Evolutionary conservation across 768 basidiomycete genomes (phyloP).

Genomic region (Tremella fuciformis): DNA sequence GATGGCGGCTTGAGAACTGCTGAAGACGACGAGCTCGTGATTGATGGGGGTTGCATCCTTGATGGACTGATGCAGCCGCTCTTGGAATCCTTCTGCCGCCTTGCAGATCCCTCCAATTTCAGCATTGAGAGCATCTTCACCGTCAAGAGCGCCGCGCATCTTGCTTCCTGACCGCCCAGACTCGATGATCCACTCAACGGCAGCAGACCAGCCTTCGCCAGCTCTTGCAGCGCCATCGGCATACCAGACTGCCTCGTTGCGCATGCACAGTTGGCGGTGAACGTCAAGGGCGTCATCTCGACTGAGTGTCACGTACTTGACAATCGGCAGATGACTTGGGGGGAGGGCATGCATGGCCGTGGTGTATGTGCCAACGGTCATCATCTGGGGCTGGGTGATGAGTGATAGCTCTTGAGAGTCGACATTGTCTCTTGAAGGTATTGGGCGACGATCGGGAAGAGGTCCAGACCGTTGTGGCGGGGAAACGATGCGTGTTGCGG

Average conservation of each 20-base stretch:
- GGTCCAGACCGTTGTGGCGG: conserved; percentile 10
- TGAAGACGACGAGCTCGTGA: conserved; percentile 47
- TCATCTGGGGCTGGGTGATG: conserved; percentile 28
- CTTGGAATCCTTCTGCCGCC: conserved; percentile 46
- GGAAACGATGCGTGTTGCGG: conserved; percentile 10
- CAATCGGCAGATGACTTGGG: conserved; percentile 39
- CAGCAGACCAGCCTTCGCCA: conserved; percentile 48
- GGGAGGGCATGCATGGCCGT: conserved; percentile 37
- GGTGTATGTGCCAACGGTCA: conserved; percentile 20
- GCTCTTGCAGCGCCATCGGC: conserved; percentile 43
- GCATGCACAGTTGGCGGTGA: conserved; percentile 34
- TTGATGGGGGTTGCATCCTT: conserved; percentile 32
- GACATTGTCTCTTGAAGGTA: background rate
- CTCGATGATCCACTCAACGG: conserved; percentile 48
- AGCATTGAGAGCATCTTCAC: conserved; percentile 44
- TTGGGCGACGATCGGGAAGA: background rate
- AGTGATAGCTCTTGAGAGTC: conserved; percentile 18
- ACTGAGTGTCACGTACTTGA: conserved; percentile 38
- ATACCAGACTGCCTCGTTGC: conserved; percentile 37
- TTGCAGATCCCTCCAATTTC: conserved; percentile 49
- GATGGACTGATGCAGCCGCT: conserved; percentile 32
- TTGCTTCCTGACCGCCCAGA: conserved; percentile 35
- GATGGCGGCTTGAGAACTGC: conserved; percentile 50
- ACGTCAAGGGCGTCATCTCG: conserved; percentile 37
- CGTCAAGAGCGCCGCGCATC: conserved; percentile 42